Evolutionary conservation across 345 rosid genomes (phyloP).

Genomic region (Pugionium cornutum): DNA sequence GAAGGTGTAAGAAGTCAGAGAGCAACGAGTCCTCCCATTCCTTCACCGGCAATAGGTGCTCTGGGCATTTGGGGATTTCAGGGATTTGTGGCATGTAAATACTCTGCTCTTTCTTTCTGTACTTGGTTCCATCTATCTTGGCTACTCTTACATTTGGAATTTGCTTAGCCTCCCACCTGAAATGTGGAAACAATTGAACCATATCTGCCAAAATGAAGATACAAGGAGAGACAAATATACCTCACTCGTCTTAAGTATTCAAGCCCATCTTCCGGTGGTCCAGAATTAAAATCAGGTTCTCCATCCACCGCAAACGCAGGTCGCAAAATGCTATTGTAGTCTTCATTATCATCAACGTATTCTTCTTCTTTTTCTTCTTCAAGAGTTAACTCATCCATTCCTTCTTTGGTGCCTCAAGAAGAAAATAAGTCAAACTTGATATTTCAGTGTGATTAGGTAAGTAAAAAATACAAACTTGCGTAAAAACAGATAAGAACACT

Average conservation of each 20-base stretch:
- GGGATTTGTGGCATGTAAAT: conserved; percentile 88
- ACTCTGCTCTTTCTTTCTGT: conserved; percentile 60
- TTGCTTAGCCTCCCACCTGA: conserved; percentile 93
- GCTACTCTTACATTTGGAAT: conserved; percentile 77
- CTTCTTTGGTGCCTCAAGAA: conserved; percentile 24
- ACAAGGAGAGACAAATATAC: conserved; percentile 39
- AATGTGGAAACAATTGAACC: conserved; percentile 18
- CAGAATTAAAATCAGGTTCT: conserved; percentile 84
- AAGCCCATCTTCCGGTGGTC: conserved; percentile 92
- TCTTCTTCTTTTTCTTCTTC: conserved; percentile 49
- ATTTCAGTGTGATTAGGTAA: background rate
- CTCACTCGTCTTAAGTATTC: conserved; percentile 92
- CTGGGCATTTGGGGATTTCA: conserved; percentile 71
- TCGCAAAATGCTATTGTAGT: conserved; percentile 68
- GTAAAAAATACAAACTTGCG: background rate
- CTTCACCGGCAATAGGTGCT: conserved; percentile 60
- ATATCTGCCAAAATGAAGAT: conserved; percentile 12
- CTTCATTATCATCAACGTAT: conserved; percentile 59
- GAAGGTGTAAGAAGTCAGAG: conserved; percentile 70
- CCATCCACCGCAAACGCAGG: conserved; percentile 86
- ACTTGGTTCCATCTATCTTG: conserved; percentile 50
- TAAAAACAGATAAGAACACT: conserved; percentile 11
- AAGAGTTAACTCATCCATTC: conserved; percentile 26
- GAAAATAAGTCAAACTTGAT: conserved; percentile 11
- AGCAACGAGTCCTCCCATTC: conserved; percentile 90